Conservation (phyloP, 345 rosid species). For the Gossypioides kirkii region DNA sequence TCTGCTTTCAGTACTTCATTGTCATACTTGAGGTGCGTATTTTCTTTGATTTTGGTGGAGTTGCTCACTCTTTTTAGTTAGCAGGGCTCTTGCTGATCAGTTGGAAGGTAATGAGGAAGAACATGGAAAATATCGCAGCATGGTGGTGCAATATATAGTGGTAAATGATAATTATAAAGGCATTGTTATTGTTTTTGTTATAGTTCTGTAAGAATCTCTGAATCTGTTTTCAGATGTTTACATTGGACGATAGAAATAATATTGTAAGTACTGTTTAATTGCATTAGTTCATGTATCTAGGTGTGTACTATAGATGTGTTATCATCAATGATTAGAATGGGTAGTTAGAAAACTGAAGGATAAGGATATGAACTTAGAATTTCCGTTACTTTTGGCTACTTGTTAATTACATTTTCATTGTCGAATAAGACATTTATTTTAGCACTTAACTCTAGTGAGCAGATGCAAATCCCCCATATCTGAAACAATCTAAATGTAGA, state of each 20-base stretch:
- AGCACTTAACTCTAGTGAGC: not conserved
- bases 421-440: not conserved
- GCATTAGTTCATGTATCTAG: not conserved
- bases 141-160: slow-evolving; percentile 66
- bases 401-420: not conserved
- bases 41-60: slow-evolving; percentile 13
- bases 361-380: not conserved
- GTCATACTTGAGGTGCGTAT: not conserved
- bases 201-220: not conserved
- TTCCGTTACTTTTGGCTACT: not conserved
- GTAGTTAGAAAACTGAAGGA: not conserved
- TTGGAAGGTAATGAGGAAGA: slow-evolving; percentile 79
- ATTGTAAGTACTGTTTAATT: not conserved
- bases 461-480: not conserved
- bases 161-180: slow-evolving; percentile 30
- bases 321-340: not conserved
- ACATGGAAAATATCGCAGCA: slow-evolving; percentile 65
- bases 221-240: not conserved
- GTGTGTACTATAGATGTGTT: not conserved
- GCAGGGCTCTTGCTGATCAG: slow-evolving; percentile 89
- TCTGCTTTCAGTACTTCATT: slow-evolving; percentile 1
- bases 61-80: slow-evolving; percentile 29
- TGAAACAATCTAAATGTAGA: not conserved
- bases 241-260: not conserved
- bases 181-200: not conserved